Base-by-base conservation (phyloP, 768 basidiomycete species). In the Gautieria morchelliformis region DNA sequence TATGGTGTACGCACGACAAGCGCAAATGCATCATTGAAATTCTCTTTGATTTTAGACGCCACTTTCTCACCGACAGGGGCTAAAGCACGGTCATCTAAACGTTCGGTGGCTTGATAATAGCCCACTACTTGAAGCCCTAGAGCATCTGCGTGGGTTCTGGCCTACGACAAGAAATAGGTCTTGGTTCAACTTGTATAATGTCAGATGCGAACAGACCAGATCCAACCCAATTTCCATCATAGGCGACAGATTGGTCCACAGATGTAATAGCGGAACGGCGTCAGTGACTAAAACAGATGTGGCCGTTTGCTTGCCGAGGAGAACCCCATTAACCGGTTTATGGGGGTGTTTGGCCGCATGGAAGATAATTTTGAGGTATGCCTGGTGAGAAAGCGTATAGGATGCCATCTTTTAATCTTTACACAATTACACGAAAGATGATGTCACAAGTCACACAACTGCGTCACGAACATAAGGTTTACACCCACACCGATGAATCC, bases 151-250 rank as follows among this genome's bases (percentile, higher is more conserved):
- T 87, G 74, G 61, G 77, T 75, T 47, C 67, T 72, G 40, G 82
- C 84, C 87, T 89, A 66, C 44, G 37, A 48, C 47, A 58, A 8
- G 11, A 19, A 37, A 20, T 32, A 24, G 5, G 42, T 47, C 19
- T 30, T 20, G 3, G 14, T 35, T 24, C 17, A 22, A 33, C 48
- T 49, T 20, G n/a, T 17, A 47, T 12, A 52, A 49, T 12, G 19
- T 27, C 24, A 17, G 15, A 53, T 4, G n/a, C 35, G 41, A n/a
- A 61, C 82, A 62, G 62, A 87, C 88, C 65, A 89, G 71, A 63
- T 88, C 86, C 42, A 90, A 76, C 24, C 87, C 89, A 59, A 89
- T 83, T 66, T 90, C 88, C 85, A 89, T 89, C 83, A 87, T 87
- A 4, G 87, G 86, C 60, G 84, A 86, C 53, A 93, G 74, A 63